Evolutionary conservation across 768 basidiomycete genomes (phyloP).

Genomic region (Leucosporidium yakuticum): DNA sequence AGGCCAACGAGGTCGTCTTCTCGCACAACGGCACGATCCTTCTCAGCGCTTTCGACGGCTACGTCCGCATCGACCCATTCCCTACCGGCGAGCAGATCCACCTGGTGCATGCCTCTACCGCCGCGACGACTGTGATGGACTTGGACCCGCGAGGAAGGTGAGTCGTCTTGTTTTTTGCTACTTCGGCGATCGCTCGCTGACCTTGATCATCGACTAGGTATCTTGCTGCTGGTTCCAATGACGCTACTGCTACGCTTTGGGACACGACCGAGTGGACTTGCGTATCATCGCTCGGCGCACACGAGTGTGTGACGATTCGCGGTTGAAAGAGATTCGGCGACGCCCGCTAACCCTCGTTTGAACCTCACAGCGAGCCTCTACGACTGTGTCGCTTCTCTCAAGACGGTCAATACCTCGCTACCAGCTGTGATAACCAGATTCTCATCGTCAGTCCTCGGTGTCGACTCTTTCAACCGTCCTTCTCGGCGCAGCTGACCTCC

Average conservation of each 20-base stretch:
- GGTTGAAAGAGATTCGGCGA: neutral
- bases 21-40: conserved; percentile 34
- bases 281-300: conserved; percentile 17
- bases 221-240: conserved; percentile 34
- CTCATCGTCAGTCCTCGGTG: conserved; percentile 17
- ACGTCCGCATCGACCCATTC: conserved; percentile 11
- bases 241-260: conserved; percentile 35
- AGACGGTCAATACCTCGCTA: conserved; percentile 29
- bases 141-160: conserved; percentile 37
- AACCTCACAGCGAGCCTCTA: conserved; percentile 16
- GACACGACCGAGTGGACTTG: conserved; percentile 36
- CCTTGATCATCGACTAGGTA: conserved; percentile 12
- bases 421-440: conserved; percentile 5
- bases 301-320: conserved; percentile 23
- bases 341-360: neutral
- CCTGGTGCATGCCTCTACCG: conserved; percentile 15
- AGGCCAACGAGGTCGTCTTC: conserved; percentile 37
- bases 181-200: neutral
- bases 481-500: no score
- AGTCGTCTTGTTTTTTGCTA: neutral
- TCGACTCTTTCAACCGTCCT: no score
- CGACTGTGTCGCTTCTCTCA: conserved; percentile 23
- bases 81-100: conserved; percentile 27
- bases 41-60: conserved; percentile 21
- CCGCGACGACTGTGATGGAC: conserved; percentile 20